Conservation (phyloP, 495 filamentous ascomycete genomes). For the Sabuloglossum arenarium region DNA sequence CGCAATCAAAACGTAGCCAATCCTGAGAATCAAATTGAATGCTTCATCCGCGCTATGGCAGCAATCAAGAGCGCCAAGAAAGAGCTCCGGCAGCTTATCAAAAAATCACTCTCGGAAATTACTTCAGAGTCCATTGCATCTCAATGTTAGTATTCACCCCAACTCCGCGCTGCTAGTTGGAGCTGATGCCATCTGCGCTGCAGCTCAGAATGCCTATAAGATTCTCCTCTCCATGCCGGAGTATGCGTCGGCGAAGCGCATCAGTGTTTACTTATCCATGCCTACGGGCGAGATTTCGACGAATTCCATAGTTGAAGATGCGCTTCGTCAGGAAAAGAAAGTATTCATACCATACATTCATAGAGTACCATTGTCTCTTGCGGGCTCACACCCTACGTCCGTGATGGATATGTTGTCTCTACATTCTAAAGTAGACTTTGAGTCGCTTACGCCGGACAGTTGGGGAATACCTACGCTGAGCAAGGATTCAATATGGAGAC, state of each 20-base stretch:
- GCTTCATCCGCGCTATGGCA: too few relatives aligned
- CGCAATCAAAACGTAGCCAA: too few relatives aligned
- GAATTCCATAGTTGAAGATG: conserved; percentile 56
- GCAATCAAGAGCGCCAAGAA: conserved; percentile 42
- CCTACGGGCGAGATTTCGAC: conserved; percentile 67
- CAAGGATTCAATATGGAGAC: conserved; percentile 32
- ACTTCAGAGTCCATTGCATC: conserved; percentile 30
- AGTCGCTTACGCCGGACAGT: conserved; percentile 47
- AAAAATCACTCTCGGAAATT: conserved; percentile 34
- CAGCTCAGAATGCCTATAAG: conserved; percentile 37
- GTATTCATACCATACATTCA: conserved; percentile 87
- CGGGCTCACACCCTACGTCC: conserved; percentile 25
- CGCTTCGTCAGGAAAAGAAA: conserved; percentile 51
- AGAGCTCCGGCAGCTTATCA: conserved; percentile 49
- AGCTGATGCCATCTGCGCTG: neutral
- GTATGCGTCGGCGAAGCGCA: conserved; percentile 47
- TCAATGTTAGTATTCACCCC: conserved; percentile 37
- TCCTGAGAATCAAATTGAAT: too few relatives aligned
- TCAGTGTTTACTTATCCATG: conserved; percentile 90
- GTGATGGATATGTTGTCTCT: conserved; percentile 91
- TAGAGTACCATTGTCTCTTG: conserved; percentile 24
- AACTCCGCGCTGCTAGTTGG: neutral
- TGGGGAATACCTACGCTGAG: conserved; percentile 85
- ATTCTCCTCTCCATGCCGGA: conserved; percentile 37
- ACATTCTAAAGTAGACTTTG: conserved; percentile 49